Evolutionary conservation across 805 yeast genomes (phyloP), one percentile per base, ranked within the genome.

Genomic region (Saturnispora hagleri): DNA sequence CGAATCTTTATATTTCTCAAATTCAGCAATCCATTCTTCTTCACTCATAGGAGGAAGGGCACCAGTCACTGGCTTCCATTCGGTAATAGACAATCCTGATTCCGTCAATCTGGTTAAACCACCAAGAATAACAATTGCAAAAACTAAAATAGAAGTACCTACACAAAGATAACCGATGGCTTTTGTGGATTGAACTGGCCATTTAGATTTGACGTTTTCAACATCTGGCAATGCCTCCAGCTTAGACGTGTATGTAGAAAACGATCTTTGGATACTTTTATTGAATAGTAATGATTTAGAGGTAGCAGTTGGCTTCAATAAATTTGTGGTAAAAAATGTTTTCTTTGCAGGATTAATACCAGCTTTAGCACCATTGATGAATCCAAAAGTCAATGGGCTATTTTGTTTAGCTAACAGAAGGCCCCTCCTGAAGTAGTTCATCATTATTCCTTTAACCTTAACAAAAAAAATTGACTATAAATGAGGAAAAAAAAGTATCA

Each of bases 51-150:
- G 99, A 2, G 99, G 99, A 13, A 93, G 68, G 1, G 95, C 72
- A 46, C 99, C 99, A 0, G 99, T 89, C 27, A 93, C 89, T 1
- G 99, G 99, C 66, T 83, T 88, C 99, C 99, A 93, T 64, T 93
- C 99, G 1, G 98, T 93, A 65, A 93, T 93, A 46, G 96, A 86
- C 45, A 93, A 73, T 0, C 99, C 99, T 0, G 96, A 87, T 64
- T 93, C 99, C 0, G 99, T 93, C 44, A 93, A 74, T 61, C 99
- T 78, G 0, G 99, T 93, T 45, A 93, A 74, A 0, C 99, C 99
- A 45, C 99, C 99, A 5, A 93, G 73, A n/a, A 93, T 82, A 15
- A 93, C 98, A 55, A 93, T 93, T 35, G 95, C 97, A 67, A 93
- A 93, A 1, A 93, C 96, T 15, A 93, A 71, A 0, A 86, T 84